These are phyloP conservation scores for Fusarium tricinctum DNA, from an alignment of 2,329 filamentous ascomycete species.

Conservation along the genomic window DNA sequence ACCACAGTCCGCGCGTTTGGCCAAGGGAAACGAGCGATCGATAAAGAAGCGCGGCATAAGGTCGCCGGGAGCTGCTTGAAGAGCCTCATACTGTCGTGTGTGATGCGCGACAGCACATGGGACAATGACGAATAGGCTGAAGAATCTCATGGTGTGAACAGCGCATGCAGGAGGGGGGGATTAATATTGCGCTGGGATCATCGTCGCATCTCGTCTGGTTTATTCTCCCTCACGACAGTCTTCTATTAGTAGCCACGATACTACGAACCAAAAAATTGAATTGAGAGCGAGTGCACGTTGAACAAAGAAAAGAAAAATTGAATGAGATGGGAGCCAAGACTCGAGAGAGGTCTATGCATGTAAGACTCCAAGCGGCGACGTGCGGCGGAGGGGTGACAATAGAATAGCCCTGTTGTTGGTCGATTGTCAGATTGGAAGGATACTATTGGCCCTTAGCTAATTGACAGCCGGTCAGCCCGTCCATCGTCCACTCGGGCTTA, in stretches of 20 bases:
- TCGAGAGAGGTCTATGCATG: slow-evolving; percentile 36
- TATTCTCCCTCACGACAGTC: neutral
- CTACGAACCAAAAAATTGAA: neutral
- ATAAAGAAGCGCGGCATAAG: slow-evolving; percentile 52
- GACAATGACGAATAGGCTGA: slow-evolving; percentile 23
- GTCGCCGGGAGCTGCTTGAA: slow-evolving; percentile 45
- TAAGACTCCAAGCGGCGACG: slow-evolving; percentile 25
- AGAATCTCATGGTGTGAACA: slow-evolving; percentile 40
- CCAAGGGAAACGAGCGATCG: slow-evolving; percentile 49
- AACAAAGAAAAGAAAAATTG: slow-evolving; percentile 29
- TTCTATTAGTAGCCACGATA: neutral
- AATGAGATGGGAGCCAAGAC: slow-evolving; percentile 28
- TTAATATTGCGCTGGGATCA: slow-evolving; percentile 15
- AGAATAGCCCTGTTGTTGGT: neutral
- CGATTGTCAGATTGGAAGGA: neutral
- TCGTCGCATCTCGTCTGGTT: slow-evolving; percentile 21
- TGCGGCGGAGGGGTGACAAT: too few relatives aligned
- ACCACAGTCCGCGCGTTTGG: slow-evolving; percentile 51
- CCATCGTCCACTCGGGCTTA: neutral
- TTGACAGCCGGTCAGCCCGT: neutral
- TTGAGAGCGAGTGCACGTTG: slow-evolving; percentile 2
- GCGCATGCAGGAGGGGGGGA: slow-evolving; percentile 1
- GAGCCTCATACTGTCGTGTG: slow-evolving; percentile 40
- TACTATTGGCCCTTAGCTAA: slow-evolving; percentile 10
- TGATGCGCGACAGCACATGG: slow-evolving; percentile 34